phyloP scores from a whole-genome alignment of 768 basidiomycete genomes.

The Auriscalpium microsporum region DNA sequence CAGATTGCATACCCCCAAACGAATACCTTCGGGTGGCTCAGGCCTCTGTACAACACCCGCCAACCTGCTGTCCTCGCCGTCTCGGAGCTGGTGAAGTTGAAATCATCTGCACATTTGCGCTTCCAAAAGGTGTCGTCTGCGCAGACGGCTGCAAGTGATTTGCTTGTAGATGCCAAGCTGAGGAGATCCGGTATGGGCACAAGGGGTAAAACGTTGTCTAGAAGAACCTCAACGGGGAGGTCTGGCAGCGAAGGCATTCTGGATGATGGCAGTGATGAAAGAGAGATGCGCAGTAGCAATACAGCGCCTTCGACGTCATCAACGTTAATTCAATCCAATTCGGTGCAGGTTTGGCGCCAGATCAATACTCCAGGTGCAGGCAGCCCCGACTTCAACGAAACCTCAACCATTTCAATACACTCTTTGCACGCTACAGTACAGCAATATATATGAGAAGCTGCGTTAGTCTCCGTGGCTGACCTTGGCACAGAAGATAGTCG shows the following conservation, averaged over 20 bases:
- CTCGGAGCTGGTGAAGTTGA: slow-evolving; percentile 64
- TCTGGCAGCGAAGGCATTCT: slow-evolving; percentile 36
- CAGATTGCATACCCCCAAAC: slow-evolving; percentile 50
- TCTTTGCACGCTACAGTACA: too few species aligned
- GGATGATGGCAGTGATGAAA: too few species aligned
- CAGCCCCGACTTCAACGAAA: too few species aligned
- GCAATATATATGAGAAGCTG: too few species aligned
- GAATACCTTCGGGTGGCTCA: slow-evolving; percentile 44
- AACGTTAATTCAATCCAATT: too few species aligned
- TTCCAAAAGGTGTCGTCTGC: slow-evolving; percentile 79
- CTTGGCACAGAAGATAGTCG: too few species aligned
- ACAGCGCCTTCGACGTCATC: too few species aligned
- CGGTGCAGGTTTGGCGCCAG: too few species aligned
- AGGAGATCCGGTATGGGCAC: slow-evolving; percentile 49
- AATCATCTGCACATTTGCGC: slow-evolving; percentile 56
- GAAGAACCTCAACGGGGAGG: slow-evolving; percentile 68
- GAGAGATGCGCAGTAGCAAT: too few species aligned
- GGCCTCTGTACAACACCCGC: slow-evolving; percentile 69
- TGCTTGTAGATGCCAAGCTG: slow-evolving; percentile 52
- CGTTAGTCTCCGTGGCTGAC: too few species aligned
- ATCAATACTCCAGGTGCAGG: too few species aligned
- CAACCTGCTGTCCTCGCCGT: slow-evolving; percentile 74
- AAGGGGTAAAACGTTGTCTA: slow-evolving; percentile 61
- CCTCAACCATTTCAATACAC: too few species aligned
- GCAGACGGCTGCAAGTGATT: slow-evolving; percentile 50